Percentiles rank a stretch among this genome's conserved stretches.
phyloP scores from a whole-genome alignment of 345 rosid genomes.

The Acer negundo region DNA sequence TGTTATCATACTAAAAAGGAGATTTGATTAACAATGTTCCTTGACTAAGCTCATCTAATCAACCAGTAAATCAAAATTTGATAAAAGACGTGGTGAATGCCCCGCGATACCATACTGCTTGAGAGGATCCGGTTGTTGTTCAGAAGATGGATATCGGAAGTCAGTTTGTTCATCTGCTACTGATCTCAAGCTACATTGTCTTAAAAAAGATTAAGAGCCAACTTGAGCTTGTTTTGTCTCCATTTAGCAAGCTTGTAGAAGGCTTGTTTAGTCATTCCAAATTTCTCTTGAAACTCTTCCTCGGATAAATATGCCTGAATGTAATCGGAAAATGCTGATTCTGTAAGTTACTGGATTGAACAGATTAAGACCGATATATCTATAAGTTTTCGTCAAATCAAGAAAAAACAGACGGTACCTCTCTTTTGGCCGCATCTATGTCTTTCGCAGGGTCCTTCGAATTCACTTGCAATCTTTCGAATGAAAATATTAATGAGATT shows the following conservation, averaged over 20 bases:
- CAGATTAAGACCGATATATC: background rate
- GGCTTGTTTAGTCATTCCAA: constrained; percentile 43
- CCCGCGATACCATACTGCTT: too few species aligned
- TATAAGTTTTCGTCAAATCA: background rate
- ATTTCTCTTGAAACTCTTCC: constrained; percentile 57
- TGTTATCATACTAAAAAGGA: background rate
- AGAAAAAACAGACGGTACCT: constrained; percentile 40
- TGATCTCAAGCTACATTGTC: background rate
- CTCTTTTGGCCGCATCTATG: constrained; percentile 68
- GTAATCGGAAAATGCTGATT: background rate
- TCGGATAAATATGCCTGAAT: constrained; percentile 58
- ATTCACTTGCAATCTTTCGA: constrained; percentile 47
- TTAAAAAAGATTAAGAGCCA: constrained; percentile 60
- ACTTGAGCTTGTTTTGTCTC: constrained; percentile 75
- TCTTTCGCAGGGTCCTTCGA: constrained; percentile 54
- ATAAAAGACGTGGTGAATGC: background rate
- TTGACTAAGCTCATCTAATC: background rate
- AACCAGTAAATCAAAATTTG: background rate
- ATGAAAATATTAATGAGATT: constrained; percentile 46
- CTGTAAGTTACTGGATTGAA: background rate
- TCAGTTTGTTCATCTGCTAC: background rate
- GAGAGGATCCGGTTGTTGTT: background rate
- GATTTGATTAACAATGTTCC: background rate
- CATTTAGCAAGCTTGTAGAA: constrained; percentile 70
- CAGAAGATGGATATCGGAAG: background rate